Evolutionary conservation across 1,139 yeast genomes (phyloP), one percentile per base, ranked within the genome.

Genomic region (Candida smagusa): DNA sequence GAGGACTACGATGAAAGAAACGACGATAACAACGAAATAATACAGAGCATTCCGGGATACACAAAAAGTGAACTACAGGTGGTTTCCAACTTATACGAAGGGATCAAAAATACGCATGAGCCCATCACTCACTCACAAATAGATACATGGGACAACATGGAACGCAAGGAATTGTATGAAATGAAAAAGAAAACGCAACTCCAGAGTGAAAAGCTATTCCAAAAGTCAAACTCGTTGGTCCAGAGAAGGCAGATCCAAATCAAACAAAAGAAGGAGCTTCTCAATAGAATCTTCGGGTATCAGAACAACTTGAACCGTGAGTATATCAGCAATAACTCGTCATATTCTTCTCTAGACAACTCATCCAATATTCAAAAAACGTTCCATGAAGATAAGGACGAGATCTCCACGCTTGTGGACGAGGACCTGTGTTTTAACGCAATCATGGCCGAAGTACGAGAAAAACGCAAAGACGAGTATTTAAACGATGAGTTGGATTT

Each of bases 351-450:
- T 2, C 39, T 63, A 22, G 74, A 68, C 38, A 67, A 62, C 45
- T 53, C 59, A 8, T 55, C 65, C 43, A 68, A 60, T 43, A 57
- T 63, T 6, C 69, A 66, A 39, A 67, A 63, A 48, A 61, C 69
- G 9, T 66, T 65, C 35, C 68, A 63, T 41, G 74, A 68, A 46
- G 76, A 71, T 43, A 63, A 64, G 39, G 71, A 64, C 33, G 76
- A 71, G 44, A 65, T 70, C 12, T 44, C 52, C 23, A 49, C 50
- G 31, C 45, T 70, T 12, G 35, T 68, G 21, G 62, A 59, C 19
- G 72, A 68, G 40, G 73, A 71, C 38, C 54, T 58, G 31, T 58
- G 59, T 6, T 68, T 53, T 43, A 50, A 51, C 22, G 44, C 51
- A n/a, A 50, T 52, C n/a, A 47, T 65, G 36, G 52, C 52, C 24